Conservation (phyloP, 208 protist species). For the Leishmania martiniquensis region DNA sequence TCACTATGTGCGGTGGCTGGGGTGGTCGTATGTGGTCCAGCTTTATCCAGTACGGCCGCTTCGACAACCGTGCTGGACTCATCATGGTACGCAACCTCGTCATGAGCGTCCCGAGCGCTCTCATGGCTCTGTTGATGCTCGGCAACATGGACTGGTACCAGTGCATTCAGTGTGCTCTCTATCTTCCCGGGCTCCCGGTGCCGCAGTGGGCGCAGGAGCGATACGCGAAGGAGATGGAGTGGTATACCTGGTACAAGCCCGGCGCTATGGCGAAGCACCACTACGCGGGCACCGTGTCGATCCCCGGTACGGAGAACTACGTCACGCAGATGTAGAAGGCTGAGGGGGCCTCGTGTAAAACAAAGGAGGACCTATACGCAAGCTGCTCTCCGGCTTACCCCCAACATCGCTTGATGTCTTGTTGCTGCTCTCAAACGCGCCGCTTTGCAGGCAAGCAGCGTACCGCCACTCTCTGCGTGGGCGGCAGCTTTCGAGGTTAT, state of each 20-base stretch:
- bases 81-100: constrained; percentile 69
- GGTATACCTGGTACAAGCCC: constrained; percentile 78
- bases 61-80: constrained; percentile 72
- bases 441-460: too few species aligned
- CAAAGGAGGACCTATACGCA: neutral
- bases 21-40: constrained; percentile 85
- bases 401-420: neutral
- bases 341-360: neutral
- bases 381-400: neutral
- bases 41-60: constrained; percentile 88
- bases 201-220: constrained; percentile 73
- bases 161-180: constrained; percentile 58
- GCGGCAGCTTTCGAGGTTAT: neutral
- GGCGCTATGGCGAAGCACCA: constrained; percentile 88
- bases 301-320: constrained; percentile 84
- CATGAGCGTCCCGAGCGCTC: constrained; percentile 51
- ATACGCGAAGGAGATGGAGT: constrained; percentile 77
- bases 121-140: constrained; percentile 77
- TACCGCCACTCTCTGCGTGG: neutral
- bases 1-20: constrained; percentile 85
- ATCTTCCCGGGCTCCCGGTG: constrained; percentile 48
- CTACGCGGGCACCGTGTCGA: constrained; percentile 84
- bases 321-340: constrained; percentile 50
- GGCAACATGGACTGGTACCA: constrained; percentile 89
- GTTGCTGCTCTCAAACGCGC: neutral